Evolutionary conservation across 2,329 filamentous ascomycete species (phyloP).

Genomic region (Delphinella strobiligena): DNA sequence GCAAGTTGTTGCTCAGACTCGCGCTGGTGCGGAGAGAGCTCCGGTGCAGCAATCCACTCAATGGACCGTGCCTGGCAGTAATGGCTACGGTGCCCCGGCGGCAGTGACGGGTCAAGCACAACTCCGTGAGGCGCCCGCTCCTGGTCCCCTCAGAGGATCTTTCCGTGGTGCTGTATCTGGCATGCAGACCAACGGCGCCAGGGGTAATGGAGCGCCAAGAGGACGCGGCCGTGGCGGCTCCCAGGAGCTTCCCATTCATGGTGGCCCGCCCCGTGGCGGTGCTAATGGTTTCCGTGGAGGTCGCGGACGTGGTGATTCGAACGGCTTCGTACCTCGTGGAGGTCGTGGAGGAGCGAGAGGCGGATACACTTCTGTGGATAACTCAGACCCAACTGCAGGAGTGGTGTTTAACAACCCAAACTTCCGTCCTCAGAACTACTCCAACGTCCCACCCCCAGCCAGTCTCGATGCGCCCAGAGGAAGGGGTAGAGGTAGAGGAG

Average conservation of each 20-base stretch:
- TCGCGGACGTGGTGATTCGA: conserved; percentile 16
- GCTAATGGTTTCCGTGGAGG: conserved; percentile 15
- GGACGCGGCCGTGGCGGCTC: conserved; percentile 25
- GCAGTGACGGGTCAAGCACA: conserved; percentile 50
- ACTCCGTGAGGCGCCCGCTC: conserved; percentile 42
- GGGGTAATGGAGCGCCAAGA: conserved; percentile 18
- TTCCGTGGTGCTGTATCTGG: conserved; percentile 46
- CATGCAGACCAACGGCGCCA: conserved; percentile 21
- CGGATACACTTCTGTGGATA: conserved; percentile 36
- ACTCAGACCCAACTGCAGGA: conserved; percentile 39
- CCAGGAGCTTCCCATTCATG: conserved; percentile 27
- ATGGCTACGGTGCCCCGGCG: conserved; percentile 41
- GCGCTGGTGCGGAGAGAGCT: conserved; percentile 14
- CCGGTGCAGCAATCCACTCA: conserved; percentile 13
- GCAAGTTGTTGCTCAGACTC: conserved; percentile 57
- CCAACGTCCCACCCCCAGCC: conserved; percentile 46
- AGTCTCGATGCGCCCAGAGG: conserved; percentile 36
- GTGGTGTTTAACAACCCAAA: conserved; percentile 43
- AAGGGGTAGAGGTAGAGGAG: conserved; percentile 16
- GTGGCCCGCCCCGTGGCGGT: conserved; percentile 20
- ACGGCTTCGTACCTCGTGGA: conserved; percentile 24
- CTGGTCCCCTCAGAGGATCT: conserved; percentile 45
- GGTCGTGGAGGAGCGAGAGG: conserved; percentile 23
- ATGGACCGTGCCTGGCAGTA: conserved; percentile 24
- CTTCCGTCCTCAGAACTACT: conserved; percentile 43